Percentiles rank a stretch among this genome's conserved stretches.
Conservation (phyloP, 2,329 filamentous ascomycete species). For the Metarhizium brunneum region DNA sequence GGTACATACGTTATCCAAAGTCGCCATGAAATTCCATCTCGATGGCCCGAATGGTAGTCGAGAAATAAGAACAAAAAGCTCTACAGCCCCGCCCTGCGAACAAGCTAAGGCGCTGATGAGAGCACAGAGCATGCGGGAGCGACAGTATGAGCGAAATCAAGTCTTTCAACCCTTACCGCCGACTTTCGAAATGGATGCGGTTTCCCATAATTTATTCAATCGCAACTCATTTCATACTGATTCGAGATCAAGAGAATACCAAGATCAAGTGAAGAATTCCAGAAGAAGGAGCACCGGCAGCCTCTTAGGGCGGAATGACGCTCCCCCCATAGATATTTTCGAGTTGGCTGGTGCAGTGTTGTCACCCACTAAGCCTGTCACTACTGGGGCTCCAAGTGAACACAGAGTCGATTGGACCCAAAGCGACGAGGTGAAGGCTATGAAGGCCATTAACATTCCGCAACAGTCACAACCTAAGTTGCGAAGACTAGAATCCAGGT, state of each 20-base stretch:
- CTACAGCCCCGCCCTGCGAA: slow-evolving; percentile 22
- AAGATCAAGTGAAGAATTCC: slow-evolving; percentile 8
- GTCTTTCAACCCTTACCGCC: slow-evolving; percentile 29
- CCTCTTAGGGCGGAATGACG: slow-evolving; percentile 14
- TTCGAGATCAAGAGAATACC: slow-evolving; percentile 8
- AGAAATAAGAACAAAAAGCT: slow-evolving; percentile 13
- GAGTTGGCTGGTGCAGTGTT: slow-evolving; percentile 1
- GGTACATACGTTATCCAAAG: slow-evolving; percentile 34
- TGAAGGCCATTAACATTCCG: background rate
- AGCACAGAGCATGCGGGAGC: slow-evolving; percentile 29
- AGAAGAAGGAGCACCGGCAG: slow-evolving; percentile 31
- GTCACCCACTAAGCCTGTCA: background rate
- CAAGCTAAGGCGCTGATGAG: slow-evolving; percentile 26
- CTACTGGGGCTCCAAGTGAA: slow-evolving; percentile 16
- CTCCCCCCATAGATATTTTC: slow-evolving; percentile 3
- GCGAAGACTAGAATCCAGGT: slow-evolving; percentile 38
- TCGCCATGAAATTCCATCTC: slow-evolving; percentile 31
- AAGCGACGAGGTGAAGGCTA: slow-evolving; percentile 34
- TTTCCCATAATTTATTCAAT: slow-evolving; percentile 7
- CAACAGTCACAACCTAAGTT: slow-evolving; percentile 19
- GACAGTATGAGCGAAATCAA: slow-evolving; percentile 31
- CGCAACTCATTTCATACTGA: slow-evolving; percentile 23
- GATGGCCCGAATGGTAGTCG: slow-evolving; percentile 18
- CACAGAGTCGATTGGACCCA: slow-evolving; percentile 50
- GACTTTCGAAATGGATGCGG: slow-evolving; percentile 23